Conservation (phyloP, 2,329 filamentous ascomycete species). For the Penicillium sp. region DNA sequence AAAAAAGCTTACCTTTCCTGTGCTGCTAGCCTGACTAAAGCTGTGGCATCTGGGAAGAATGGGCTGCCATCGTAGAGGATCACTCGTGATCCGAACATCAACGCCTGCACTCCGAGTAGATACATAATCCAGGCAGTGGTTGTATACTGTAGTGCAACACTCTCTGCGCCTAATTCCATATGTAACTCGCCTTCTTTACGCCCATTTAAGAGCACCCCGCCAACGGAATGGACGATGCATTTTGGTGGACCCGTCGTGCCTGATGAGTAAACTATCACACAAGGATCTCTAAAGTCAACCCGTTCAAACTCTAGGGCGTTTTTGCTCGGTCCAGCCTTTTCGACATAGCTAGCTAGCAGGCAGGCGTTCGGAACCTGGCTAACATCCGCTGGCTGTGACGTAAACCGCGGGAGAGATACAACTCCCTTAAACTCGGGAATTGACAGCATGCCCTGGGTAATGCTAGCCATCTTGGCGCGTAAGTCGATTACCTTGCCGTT, state of each 20-base stretch:
- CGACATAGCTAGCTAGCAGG: conserved; percentile 11
- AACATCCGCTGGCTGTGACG: conserved; percentile 13
- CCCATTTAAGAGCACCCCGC: conserved; percentile 38
- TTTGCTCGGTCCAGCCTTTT: conserved; percentile 17
- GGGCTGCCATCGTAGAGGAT: conserved; percentile 83
- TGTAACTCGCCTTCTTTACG: conserved; percentile 63
- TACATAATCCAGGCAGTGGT: conserved; percentile 92
- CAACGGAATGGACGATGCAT: conserved; percentile 73
- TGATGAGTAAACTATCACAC: conserved; percentile 73
- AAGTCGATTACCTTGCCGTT: conserved; percentile 75
- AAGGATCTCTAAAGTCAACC: conserved; percentile 70
- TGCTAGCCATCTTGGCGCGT: conserved; percentile 66
- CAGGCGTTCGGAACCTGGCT: conserved; percentile 3
- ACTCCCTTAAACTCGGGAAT: conserved; percentile 60
- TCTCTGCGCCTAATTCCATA: conserved; percentile 43
- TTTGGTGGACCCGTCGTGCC: conserved; percentile 83
- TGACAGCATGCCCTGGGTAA: conserved; percentile 61
- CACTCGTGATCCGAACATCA: too few relatives aligned
- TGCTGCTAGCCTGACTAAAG: conserved; percentile 59
- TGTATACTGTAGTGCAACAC: conserved; percentile 58
- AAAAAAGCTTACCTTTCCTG: conserved; percentile 16
- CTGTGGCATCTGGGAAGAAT: conserved; percentile 66
- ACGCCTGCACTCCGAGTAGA: conserved; percentile 59
- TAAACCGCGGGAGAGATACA: conserved; percentile 15
- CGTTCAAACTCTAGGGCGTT: conserved; percentile 55